Percentiles rank a stretch among this genome's conserved stretches.
These are phyloP conservation scores for Paramecium biaurelia DNA, from an alignment of 73 alveolate species.

Conservation along the genomic window DNA sequence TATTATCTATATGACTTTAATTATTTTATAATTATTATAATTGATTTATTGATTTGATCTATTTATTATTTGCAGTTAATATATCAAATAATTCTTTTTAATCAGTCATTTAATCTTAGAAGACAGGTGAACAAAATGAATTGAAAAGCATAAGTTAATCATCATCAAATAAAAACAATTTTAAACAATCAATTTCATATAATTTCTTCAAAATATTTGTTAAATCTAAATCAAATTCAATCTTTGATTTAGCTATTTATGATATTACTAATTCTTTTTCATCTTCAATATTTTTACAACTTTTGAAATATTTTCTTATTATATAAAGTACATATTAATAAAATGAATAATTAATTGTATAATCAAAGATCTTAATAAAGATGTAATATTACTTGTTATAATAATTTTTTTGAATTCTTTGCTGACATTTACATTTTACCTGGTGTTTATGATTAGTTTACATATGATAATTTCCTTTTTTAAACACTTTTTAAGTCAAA, in stretches of 20 bases:
- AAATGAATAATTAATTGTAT: neutral
- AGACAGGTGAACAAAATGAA: constrained; percentile 30
- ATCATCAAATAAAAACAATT: constrained; percentile 32
- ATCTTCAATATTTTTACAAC: neutral
- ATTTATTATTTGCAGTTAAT: neutral
- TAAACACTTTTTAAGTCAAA: constrained; percentile 23
- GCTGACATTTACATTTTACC: neutral
- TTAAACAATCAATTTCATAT: constrained; percentile 39
- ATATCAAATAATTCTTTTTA: neutral
- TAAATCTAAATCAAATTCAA: constrained; percentile 34
- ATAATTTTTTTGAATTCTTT: neutral
- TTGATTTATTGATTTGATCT: neutral
- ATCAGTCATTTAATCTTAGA: neutral
- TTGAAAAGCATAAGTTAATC: neutral
- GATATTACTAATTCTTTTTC: neutral
- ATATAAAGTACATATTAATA: neutral
- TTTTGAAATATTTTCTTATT: neutral
- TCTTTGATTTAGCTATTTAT: constrained; percentile 16
- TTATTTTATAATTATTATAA: neutral
- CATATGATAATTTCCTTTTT: neutral
- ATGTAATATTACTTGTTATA: neutral
- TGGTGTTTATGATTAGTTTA: neutral
- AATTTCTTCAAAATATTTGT: neutral
- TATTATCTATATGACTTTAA: neutral
- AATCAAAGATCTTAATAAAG: neutral